Evolutionary conservation across 208 protist genomes (phyloP), one percentile per base, ranked within the genome.

Genomic region (Crithidia fasciculata): DNA sequence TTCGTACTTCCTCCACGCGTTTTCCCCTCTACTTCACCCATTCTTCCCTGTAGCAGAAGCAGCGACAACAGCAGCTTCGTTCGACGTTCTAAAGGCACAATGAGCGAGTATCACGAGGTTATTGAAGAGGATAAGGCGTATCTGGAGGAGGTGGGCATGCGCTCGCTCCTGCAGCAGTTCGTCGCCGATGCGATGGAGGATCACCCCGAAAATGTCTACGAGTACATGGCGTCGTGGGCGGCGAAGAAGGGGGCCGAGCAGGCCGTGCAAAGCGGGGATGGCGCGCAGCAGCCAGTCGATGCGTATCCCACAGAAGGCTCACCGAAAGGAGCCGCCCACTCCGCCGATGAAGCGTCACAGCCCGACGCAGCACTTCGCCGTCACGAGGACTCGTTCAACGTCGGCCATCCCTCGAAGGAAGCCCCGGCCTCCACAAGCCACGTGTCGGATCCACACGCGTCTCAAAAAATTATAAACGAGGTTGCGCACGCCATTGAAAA

Each of bases 131-230:
- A 80, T 41, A 73, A 66, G 74, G 81, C 73, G 65, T 94, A 92
- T 71, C 67, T 94, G 56, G 70, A 88, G 50, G 72, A 74, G 10
- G 76, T 84, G 28, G 76, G 84, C 43, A 82, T 91, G 50, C 84
- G 80, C 19, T 68, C 67, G 41, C 68, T 91, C 5, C 65, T 94
- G 9, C 73, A 91, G 74, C 45, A 76, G 28, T 86, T 94, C 50
- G 76, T 88, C 8, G 72, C 77, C 10, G 89, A 91, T 66, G 76
- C 84, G 3, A 75, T 89, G 44, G 64, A 74, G 12, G 87, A 86
- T 0, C 79, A 80, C 19, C 89, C 89, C 0, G 69, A 72, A 43
- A 62, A 89, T 41, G 52, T 89, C 7, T 89, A 86, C 59, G 84
- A 76, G 44, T 89, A 81, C 64, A 80, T 89, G 84, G 68, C 70